Evolutionary conservation across 2,329 filamentous ascomycete species (phyloP), one percentile per base, ranked within the genome.

Genomic region (Chaetothyriales sp.): DNA sequence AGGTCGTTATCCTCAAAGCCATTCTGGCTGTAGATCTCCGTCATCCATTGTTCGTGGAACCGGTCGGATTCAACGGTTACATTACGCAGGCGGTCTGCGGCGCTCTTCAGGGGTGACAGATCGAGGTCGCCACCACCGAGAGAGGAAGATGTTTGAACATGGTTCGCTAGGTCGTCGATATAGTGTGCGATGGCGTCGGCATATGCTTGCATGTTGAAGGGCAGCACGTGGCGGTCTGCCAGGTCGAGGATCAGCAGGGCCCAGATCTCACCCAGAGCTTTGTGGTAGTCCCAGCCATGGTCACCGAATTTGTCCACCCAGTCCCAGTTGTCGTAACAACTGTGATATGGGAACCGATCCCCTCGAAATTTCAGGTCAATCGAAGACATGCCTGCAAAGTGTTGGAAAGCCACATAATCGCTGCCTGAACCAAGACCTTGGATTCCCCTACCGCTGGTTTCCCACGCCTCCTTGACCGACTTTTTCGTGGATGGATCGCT

Each of bases 381-480:
- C 9, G 85, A 89, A 44, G 87, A 90, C 6, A 81, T 88, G 49
- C 92, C 92, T 0, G 86, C 87, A 48, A 96, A 85, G 63, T 90
- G 79, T 66, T 94, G 90, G 66, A 96, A 98, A 1, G 88, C 80
- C 2, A 88, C 84, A 60, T 86, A 92, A 66, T 96, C 92, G 58
- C 86, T 84, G 8, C 77, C 81, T 3, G 80, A 81, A 10, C 82
- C 86, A 0, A 93, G 73, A 1, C 79, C 78, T 45, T 81, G 79
- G 0, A 96, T 71, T 26, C 76, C 70, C 19, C 69, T 73, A 12
- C 76, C 70, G 1, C 75, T 71, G 18, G 74, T 70, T n/a, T 86
- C 78, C 87, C 89, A 96, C 2, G 89, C 70, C 19, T 84, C 73
- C 46, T 79, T 78, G 7, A 96, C 68, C 0, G 86, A 85, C 48